phyloP scores from a whole-genome alignment of 257 asterid species.

The Solanum sejunctum region DNA sequence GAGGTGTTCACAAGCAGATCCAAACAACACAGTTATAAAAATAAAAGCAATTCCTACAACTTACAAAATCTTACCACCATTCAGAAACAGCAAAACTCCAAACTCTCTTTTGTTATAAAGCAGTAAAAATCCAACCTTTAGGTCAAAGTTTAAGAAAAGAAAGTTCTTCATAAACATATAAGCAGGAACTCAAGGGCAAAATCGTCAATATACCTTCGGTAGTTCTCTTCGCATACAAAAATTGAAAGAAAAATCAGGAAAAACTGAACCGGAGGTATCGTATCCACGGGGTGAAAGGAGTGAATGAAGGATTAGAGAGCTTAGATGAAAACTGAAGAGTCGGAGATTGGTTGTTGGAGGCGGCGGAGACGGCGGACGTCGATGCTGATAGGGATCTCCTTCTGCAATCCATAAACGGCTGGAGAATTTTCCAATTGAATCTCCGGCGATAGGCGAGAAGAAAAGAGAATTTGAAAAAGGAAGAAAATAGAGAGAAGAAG shows the following conservation, averaged over 20 bases:
- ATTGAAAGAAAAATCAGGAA: conserved; percentile 17
- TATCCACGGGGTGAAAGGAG: conserved; percentile 23
- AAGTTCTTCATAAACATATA: neutral
- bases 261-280: conserved; percentile 29
- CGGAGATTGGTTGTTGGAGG: neutral
- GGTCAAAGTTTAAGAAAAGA: neutral
- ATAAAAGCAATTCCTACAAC: neutral
- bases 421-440: neutral
- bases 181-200: neutral
- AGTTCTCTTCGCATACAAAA: neutral
- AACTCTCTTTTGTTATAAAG: neutral
- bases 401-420: conserved; percentile 37
- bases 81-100: neutral
- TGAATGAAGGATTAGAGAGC: conserved; percentile 2
- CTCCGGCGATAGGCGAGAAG: neutral
- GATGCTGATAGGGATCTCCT: conserved; percentile 5
- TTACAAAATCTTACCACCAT: neutral
- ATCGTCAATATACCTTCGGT: neutral
- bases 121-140: neutral
- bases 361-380: conserved; percentile 1
- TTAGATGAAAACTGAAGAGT: conserved; percentile 6
- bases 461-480: neutral
- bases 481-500: neutral
- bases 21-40: neutral
- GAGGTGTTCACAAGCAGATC: neutral